Evolutionary conservation across 176 grass and related monocot species (phyloP), one percentile per base, ranked within the genome.

Genomic region (Juncus effusus): DNA sequence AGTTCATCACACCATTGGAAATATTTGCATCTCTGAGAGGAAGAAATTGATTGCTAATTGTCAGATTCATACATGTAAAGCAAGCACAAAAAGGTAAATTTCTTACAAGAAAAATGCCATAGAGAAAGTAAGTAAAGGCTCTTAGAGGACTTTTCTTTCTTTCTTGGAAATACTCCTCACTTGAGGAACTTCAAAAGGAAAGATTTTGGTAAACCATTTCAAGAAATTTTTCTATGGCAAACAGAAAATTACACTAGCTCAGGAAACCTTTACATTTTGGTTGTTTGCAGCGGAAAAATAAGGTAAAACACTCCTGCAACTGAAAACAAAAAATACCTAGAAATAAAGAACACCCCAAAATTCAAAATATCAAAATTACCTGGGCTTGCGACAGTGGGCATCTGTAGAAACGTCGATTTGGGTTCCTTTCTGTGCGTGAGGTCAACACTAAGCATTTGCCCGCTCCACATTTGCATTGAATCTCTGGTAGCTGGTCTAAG

Each of bases 21-120:
- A 67, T 67, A 15, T 0, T 8, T 59, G 56, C 86, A 90, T 44
- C 73, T 78, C 82, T 82, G 81, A 28, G 19, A 28, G 78, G 74
- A 70, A 62, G 28, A 70, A 70, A 7, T 42, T 40, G 37, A 42
- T 44, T 14, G 13, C 40, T 55, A 6, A 70, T 35, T 1, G 40
- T 9, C 52, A 70, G 6, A 70, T 44, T 8, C 7, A n/a, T 19
- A 47, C 44, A 47, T 66, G 36, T 54, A 5, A 37, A 51, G 1
- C 44, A 47, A 1, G 19, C 19, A 28, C 19, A 28, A 1, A 28
- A 28, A 28, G 4, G 4, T 28, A 28, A 28, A 28, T 28, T 28
- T 28, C 19, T 47, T 47, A 9, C 4, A 9, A 47, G 9, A 47
- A 47, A 47, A 47, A 47, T 6, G 19, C 19, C 19, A 28, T 28